phyloP scores from a whole-genome alignment of 1,284 basidiomycete genomes.

The Rhodotorula sp. region DNA sequence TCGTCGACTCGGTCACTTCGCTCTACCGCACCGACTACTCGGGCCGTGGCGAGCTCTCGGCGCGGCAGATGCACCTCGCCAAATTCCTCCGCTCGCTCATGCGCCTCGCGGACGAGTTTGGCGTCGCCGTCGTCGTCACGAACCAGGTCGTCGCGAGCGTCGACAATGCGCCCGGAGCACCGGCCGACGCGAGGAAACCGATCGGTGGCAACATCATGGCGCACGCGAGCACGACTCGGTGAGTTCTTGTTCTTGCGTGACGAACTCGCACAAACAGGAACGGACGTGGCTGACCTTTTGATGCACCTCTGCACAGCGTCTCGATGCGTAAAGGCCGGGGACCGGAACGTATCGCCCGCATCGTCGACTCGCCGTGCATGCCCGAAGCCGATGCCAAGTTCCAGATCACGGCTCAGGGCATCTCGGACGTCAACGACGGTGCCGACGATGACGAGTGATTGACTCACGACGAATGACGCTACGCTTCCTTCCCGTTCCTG shows the following conservation, averaged over 20 bases:
- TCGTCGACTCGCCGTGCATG: constrained; percentile 96
- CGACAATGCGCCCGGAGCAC: constrained; percentile 76
- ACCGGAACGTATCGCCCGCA: constrained; percentile 90
- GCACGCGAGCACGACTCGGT: constrained; percentile 82
- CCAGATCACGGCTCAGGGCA: constrained; percentile 63
- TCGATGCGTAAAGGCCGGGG: constrained; percentile 92
- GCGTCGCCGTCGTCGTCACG: constrained; percentile 93
- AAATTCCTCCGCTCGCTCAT: constrained; percentile 92
- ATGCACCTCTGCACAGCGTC: constrained; percentile 55
- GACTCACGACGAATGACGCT: neutral
- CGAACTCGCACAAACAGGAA: neutral
- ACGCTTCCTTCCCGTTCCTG: too few species aligned
- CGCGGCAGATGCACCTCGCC: constrained; percentile 93
- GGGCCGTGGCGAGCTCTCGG: constrained; percentile 91
- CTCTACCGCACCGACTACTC: constrained; percentile 95
- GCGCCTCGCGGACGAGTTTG: constrained; percentile 96
- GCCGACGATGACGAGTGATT: constrained; percentile 13
- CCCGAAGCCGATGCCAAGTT: constrained; percentile 97
- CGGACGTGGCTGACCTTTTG: neutral
- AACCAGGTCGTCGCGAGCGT: constrained; percentile 99
- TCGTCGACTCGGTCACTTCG: constrained; percentile 95
- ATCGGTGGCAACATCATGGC: constrained; percentile 97
- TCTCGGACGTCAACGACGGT: constrained; percentile 46
- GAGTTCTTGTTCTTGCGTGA: constrained; percentile 45
- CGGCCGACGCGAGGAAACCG: constrained; percentile 83